Evolutionary conservation across 2,329 filamentous ascomycete genomes (phyloP).

Genomic region (Venturia nashicola): DNA sequence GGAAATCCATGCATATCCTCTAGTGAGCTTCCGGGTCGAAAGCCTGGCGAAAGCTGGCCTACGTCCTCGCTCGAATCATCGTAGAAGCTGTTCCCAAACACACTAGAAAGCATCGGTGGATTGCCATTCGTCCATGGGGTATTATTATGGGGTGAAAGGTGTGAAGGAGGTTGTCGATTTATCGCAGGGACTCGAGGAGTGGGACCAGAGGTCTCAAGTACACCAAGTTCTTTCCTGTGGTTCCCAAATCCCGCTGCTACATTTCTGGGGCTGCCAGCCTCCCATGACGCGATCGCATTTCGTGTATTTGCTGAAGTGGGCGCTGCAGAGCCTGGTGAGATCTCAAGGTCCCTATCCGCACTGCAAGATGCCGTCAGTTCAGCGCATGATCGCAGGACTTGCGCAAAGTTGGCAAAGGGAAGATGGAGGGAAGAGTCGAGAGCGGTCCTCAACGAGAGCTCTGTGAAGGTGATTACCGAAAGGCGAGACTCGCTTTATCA

Average conservation of each 20-base stretch:
- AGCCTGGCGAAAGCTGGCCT: slow-evolving; percentile 56
- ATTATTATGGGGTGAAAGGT: slow-evolving; percentile 40
- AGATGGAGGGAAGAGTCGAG: slow-evolving; percentile 7
- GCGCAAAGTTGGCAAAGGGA: slow-evolving; percentile 9
- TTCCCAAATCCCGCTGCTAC: slow-evolving; percentile 41
- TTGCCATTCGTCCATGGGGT: slow-evolving; percentile 38
- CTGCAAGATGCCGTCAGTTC: slow-evolving; percentile 23
- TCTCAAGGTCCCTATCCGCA: slow-evolving; percentile 9
- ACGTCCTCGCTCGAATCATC: slow-evolving; percentile 65
- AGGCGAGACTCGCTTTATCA: background rate
- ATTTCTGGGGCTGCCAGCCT: slow-evolving; percentile 19
- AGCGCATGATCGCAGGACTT: slow-evolving; percentile 9
- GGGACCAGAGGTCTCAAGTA: slow-evolving; percentile 47
- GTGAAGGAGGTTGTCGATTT: slow-evolving; percentile 44
- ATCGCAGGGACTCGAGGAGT: slow-evolving; percentile 42
- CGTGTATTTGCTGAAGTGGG: slow-evolving; percentile 24
- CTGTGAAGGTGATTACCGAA: too few species aligned
- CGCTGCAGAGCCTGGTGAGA: slow-evolving; percentile 25
- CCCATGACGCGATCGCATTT: slow-evolving; percentile 35
- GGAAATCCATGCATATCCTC: slow-evolving; percentile 34
- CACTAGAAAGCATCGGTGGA: slow-evolving; percentile 29
- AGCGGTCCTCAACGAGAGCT: background rate
- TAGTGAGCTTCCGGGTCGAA: slow-evolving; percentile 44
- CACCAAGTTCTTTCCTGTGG: slow-evolving; percentile 59
- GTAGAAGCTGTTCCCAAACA: slow-evolving; percentile 47